Evolutionary conservation across 768 basidiomycete genomes (phyloP), one percentile per base, ranked within the genome.

Genomic region (Epithele typhae): DNA sequence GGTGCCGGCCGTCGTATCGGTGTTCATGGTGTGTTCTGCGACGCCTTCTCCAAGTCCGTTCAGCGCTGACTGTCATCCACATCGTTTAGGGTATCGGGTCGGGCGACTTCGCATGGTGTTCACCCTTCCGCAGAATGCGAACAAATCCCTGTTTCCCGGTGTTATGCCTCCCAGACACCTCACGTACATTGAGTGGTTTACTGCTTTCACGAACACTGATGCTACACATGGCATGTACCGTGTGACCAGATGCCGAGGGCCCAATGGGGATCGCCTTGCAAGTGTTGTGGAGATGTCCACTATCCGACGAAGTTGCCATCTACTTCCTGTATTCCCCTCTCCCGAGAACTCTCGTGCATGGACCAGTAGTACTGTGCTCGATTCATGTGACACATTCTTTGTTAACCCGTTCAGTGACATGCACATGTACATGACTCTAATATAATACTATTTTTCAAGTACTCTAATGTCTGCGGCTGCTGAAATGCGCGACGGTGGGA

Each of bases 111-210:
- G 55, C 1, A 43, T 59, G 8, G 37, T 66, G 1, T 66, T 66
- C 40, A 39, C 49, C 7, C 37, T 64, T 0, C 54, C 62, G 3
- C 15, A 40, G 9, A 39, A 40, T 3, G 43, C 42, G 0, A 6
- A 7, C 3, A 8, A 42, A 4, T 7, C 10, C 4, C 25, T 49
- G 6, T 56, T 57, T 27, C 45, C 43, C 3, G 25, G 38, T 7
- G 4, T 23, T 15, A 5, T 25, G 0, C 30, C 41, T 1, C 56
- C 59, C 4, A 25, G 46, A 1, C 53, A 62, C 39, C 51, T 67
- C 0, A 64, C 60, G 0, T 66, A 64, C 43, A 42, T 67, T 4
- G 60, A 65, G 43, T 64, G 65, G 64, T 67, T 62, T 36, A 42
- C 59, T 0, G 35, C 52, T 6, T 59, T 61, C 40, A 44, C 53